Evolutionary conservation across 2,329 filamentous ascomycete genomes (phyloP).

Genomic region (Xylariales sp.): DNA sequence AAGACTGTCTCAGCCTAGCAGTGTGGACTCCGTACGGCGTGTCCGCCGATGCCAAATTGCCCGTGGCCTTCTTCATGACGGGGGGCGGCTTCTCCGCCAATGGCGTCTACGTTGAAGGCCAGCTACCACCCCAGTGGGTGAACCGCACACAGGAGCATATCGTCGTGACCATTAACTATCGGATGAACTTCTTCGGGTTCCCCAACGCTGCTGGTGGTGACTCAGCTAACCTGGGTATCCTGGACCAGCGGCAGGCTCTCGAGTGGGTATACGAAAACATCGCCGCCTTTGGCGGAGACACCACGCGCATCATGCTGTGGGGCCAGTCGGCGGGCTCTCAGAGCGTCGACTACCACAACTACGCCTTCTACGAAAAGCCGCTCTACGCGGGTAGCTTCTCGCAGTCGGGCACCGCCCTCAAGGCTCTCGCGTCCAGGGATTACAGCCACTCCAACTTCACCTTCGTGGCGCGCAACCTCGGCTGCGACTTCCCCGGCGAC

Average conservation of each 20-base stretch:
- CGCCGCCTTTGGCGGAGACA: slow-evolving; percentile 40
- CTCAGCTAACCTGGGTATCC: slow-evolving; percentile 39
- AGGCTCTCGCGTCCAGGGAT: slow-evolving; percentile 19
- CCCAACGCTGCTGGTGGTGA: slow-evolving; percentile 20
- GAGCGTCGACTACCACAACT: slow-evolving; percentile 34
- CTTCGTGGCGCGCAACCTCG: slow-evolving; percentile 26
- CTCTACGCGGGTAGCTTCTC: slow-evolving; percentile 35
- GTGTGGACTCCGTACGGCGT: slow-evolving; percentile 31
- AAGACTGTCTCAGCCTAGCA: slow-evolving; percentile 30
- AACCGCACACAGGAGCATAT: slow-evolving; percentile 17
- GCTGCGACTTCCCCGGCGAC: slow-evolving; percentile 22
- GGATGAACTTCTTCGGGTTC: slow-evolving; percentile 29
- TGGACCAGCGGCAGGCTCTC: slow-evolving; percentile 43
- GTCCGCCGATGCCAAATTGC: slow-evolving; percentile 4
- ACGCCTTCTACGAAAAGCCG: slow-evolving; percentile 40
- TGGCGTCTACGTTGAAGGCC: slow-evolving; percentile 30
- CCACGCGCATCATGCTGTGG: slow-evolving; percentile 34
- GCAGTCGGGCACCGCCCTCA: slow-evolving; percentile 33
- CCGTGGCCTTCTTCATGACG: slow-evolving; percentile 2
- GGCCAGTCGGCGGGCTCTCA: slow-evolving; percentile 43
- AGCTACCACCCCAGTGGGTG: slow-evolving; percentile 31
- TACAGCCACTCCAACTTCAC: slow-evolving; percentile 24
- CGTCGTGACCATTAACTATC: slow-evolving; percentile 34
- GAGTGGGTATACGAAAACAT: slow-evolving; percentile 47
- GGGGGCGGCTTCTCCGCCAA: slow-evolving; percentile 35